Evolutionary conservation across 805 yeast species (phyloP).

Genomic region (Teunomyces kruisii): DNA sequence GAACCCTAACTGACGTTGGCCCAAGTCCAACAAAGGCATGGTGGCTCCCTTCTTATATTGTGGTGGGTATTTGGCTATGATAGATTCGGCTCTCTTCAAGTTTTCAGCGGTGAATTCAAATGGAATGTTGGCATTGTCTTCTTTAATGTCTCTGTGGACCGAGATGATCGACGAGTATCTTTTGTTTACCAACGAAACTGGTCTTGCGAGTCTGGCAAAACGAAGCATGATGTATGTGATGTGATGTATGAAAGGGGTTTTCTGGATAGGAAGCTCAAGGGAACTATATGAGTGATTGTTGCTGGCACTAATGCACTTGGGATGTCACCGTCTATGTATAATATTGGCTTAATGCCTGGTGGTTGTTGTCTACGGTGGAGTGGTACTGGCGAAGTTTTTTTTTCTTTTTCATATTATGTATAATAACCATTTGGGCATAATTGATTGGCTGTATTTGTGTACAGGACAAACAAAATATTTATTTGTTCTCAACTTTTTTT

Average conservation of each 20-base stretch:
- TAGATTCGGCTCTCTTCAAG: slow-evolving; percentile 63
- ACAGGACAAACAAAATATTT: neutral
- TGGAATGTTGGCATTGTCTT: slow-evolving; percentile 64
- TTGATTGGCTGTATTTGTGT: slow-evolving; percentile 10
- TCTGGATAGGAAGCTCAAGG: neutral
- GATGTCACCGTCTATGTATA: slow-evolving; percentile 1
- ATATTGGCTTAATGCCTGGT: neutral
- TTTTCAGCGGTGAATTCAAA: slow-evolving; percentile 74
- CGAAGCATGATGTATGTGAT: slow-evolving; percentile 20
- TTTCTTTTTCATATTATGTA: slow-evolving; percentile 5
- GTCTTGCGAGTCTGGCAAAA: slow-evolving; percentile 14
- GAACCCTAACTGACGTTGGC: slow-evolving; percentile 85
- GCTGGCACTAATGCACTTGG: neutral
- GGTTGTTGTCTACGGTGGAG: slow-evolving; percentile 1
- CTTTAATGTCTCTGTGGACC: slow-evolving; percentile 72
- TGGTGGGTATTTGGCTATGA: slow-evolving; percentile 77
- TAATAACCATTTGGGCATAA: slow-evolving; percentile 8
- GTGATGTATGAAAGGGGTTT: neutral
- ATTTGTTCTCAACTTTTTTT: no score
- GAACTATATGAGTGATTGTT: neutral
- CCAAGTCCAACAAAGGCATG: slow-evolving; percentile 84
- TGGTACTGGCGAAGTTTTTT: slow-evolving; percentile 6
- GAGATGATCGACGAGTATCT: slow-evolving; percentile 45
- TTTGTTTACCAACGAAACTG: slow-evolving; percentile 15
- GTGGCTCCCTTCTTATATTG: slow-evolving; percentile 86